Percentiles rank a stretch among this genome's conserved stretches.
phyloP scores from a whole-genome alignment of 73 alveolate genomes.

The Paramecium caudatum region DNA sequence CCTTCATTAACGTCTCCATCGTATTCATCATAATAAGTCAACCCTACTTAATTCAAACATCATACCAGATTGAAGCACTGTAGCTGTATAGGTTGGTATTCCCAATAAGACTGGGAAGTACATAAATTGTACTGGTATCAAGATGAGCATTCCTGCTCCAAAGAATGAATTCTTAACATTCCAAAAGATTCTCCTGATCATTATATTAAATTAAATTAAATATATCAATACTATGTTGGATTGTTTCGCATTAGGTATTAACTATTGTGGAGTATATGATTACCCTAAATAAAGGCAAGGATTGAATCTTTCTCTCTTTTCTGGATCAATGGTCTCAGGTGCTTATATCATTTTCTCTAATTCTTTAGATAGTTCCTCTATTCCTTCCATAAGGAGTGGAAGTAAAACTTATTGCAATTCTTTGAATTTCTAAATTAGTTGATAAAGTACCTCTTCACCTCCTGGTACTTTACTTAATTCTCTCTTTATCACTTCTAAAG shows the following conservation, averaged over 20 bases:
- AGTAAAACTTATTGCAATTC: slow-evolving; percentile 1
- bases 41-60: slow-evolving; percentile 10
- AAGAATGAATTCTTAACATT: slow-evolving; percentile 59
- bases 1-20: slow-evolving; percentile 70
- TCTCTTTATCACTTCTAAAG: slow-evolving; percentile 20
- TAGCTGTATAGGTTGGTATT: slow-evolving; percentile 49
- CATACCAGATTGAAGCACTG: slow-evolving; percentile 39
- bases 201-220: slow-evolving; percentile 23
- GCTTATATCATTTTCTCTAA: slow-evolving; percentile 59
- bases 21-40: slow-evolving; percentile 47
- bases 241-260: slow-evolving; percentile 75
- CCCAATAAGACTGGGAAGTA: slow-evolving; percentile 52
- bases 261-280: background rate
- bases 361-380: slow-evolving; percentile 73
- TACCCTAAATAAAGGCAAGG: slow-evolving; percentile 77
- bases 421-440: slow-evolving; percentile 14
- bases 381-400: slow-evolving; percentile 71
- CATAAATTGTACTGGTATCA: slow-evolving; percentile 34
- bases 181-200: slow-evolving; percentile 70
- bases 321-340: slow-evolving; percentile 71
- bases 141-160: slow-evolving; percentile 63
- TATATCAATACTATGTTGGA: slow-evolving; percentile 58
- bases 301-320: slow-evolving; percentile 74
- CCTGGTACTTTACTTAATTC: slow-evolving; percentile 36
- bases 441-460: slow-evolving; percentile 28